Conservation (phyloP, 2,329 filamentous ascomycete genomes). For the Diaporthe vaccinii region DNA sequence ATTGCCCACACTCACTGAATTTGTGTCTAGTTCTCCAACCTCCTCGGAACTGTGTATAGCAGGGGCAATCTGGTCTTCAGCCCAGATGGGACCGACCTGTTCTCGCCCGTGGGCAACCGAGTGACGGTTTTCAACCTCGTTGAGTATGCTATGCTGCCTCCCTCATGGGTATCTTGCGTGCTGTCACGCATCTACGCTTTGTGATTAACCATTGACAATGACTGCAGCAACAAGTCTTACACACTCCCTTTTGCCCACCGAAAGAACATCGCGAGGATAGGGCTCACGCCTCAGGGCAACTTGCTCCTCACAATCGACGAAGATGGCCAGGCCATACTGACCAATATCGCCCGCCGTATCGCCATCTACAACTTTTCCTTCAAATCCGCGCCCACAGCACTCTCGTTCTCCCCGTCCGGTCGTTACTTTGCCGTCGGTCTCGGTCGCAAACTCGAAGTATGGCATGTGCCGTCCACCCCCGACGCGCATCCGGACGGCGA, state of each 20-base stretch:
- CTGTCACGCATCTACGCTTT: background rate
- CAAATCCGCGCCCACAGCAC: slow-evolving; percentile 82
- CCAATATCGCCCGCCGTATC: slow-evolving; percentile 88
- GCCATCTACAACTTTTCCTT: slow-evolving; percentile 97
- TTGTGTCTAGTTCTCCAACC: slow-evolving; percentile 86
- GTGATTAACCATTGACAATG: slow-evolving; percentile 50
- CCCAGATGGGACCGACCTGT: slow-evolving; percentile 93
- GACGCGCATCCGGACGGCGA: slow-evolving; percentile 83
- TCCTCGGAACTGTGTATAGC: slow-evolving; percentile 98
- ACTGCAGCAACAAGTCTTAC: slow-evolving; percentile 82
- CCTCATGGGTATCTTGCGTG: background rate
- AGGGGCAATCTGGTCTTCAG: slow-evolving; percentile 98
- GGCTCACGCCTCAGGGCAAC: slow-evolving; percentile 90
- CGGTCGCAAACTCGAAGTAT: slow-evolving; percentile 91
- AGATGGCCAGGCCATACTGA: slow-evolving; percentile 92
- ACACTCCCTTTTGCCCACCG: slow-evolving; percentile 93
- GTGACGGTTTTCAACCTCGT: slow-evolving; percentile 97
- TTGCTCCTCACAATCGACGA: slow-evolving; percentile 94
- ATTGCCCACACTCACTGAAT: background rate
- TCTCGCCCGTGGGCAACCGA: slow-evolving; percentile 95
- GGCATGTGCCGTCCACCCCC: slow-evolving; percentile 93
- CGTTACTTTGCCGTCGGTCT: slow-evolving; percentile 91
- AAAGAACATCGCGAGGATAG: slow-evolving; percentile 90
- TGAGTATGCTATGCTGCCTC: slow-evolving; percentile 71
- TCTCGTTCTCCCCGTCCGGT: slow-evolving; percentile 92